These are phyloP conservation scores for Arachis stenosperma DNA, from an alignment of 306 rosid genomes.

Conservation along the genomic window DNA sequence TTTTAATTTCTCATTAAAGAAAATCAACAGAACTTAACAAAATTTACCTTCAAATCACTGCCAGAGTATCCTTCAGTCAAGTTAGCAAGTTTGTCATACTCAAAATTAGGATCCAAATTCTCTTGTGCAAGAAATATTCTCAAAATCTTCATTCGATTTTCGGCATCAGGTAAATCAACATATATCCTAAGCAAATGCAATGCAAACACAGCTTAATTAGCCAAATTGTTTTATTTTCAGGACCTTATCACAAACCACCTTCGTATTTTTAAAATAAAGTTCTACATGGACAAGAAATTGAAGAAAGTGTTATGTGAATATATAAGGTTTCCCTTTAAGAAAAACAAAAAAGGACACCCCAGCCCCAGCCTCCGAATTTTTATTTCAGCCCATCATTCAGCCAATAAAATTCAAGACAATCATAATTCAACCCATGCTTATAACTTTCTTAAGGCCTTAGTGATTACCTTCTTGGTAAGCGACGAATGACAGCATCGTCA, in stretches of 20 bases:
- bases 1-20: conserved; percentile 10
- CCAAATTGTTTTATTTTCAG: neutral
- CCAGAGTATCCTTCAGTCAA: conserved; percentile 98
- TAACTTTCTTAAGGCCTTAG: neutral
- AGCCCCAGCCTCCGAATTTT: too few species aligned
- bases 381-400: too few species aligned
- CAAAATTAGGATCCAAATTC: conserved; percentile 67
- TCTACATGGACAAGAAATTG: too few species aligned
- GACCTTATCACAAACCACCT: conserved; percentile 17
- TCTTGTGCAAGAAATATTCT: conserved; percentile 86
- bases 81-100: conserved; percentile 74
- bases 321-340: too few species aligned
- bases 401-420: too few species aligned
- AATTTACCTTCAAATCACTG: conserved; percentile 88
- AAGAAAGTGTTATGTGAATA: too few species aligned
- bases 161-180: conserved; percentile 92
- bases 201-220: conserved; percentile 34
- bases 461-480: conserved; percentile 90
- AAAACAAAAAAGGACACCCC: too few species aligned
- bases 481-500: conserved; percentile 98
- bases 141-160: conserved; percentile 85
- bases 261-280: neutral
- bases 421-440: neutral
- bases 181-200: conserved; percentile 65
- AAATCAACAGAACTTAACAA: conserved; percentile 11